These are phyloP conservation scores for Malassezia pachydermatis DNA, from an alignment of 1,284 basidiomycete species.

Conservation along the genomic window DNA sequence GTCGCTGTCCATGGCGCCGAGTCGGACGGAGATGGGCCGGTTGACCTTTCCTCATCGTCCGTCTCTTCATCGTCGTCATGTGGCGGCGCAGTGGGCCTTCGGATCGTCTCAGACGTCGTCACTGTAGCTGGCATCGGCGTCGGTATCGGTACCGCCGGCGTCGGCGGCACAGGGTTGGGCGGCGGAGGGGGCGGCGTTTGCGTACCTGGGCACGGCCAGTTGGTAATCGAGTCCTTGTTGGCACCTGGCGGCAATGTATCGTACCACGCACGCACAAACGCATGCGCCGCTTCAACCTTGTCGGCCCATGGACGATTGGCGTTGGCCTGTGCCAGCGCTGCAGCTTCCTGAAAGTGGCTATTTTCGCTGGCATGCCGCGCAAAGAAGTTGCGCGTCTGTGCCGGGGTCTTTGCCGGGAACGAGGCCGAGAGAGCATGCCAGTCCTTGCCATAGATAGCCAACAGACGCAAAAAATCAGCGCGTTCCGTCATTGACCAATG, in stretches of 20 bases:
- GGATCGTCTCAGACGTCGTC: neutral
- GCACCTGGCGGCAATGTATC: conserved; percentile 5
- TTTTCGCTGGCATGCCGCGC: conserved; percentile 34
- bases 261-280: conserved; percentile 14
- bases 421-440: conserved; percentile 64
- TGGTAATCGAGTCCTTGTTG: conserved; percentile 2
- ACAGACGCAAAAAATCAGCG: conserved; percentile 57
- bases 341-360: conserved; percentile 37
- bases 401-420: conserved; percentile 67
- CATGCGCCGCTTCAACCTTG: conserved; percentile 4
- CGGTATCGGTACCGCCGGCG: neutral
- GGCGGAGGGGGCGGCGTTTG: conserved; percentile 2
- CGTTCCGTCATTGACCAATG: conserved; percentile 55
- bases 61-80: conserved; percentile 12
- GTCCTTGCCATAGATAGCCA: conserved; percentile 62
- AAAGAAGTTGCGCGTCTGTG: conserved; percentile 65
- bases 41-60: conserved; percentile 11
- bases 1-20: conserved; percentile 2
- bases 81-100: neutral
- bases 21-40: neutral
- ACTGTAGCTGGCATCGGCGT: neutral
- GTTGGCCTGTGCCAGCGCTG: conserved; percentile 27
- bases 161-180: neutral
- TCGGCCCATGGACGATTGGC: conserved; percentile 23
- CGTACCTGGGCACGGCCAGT: conserved; percentile 5